phyloP scores from a whole-genome alignment of 257 asterid species.

The Solanum dulcamara region DNA sequence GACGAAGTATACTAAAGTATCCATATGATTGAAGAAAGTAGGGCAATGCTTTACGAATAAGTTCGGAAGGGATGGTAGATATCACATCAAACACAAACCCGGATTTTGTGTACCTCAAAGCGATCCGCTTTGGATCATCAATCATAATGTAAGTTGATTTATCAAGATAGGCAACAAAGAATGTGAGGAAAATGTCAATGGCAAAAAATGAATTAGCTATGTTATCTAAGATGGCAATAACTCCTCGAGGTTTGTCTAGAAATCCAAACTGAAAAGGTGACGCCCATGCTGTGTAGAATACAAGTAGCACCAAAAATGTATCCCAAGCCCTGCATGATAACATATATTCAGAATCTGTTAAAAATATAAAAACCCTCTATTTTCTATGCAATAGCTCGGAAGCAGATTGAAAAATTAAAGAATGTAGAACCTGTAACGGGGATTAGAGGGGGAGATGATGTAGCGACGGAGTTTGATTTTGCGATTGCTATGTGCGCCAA shows the following conservation, averaged over 20 bases:
- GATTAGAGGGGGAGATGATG: slow-evolving; percentile 41
- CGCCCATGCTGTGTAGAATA: slow-evolving; percentile 85
- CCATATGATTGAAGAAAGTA: slow-evolving; percentile 21
- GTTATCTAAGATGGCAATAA: slow-evolving; percentile 46
- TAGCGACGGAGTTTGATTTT: slow-evolving; percentile 28
- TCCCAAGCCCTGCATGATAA: slow-evolving; percentile 52
- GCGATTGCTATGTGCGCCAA: slow-evolving; percentile 41
- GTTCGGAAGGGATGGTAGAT: slow-evolving; percentile 56
- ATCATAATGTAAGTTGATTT: slow-evolving; percentile 41
- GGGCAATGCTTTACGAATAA: slow-evolving; percentile 30
- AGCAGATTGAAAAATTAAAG: too few relatives aligned
- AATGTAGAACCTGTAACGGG: slow-evolving; percentile 59
- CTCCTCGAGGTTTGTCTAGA: slow-evolving; percentile 26
- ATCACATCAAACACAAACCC: slow-evolving; percentile 58
- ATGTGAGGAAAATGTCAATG: slow-evolving; percentile 55
- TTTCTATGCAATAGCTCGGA: too few relatives aligned
- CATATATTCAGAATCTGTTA: neutral
- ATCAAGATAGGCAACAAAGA: slow-evolving; percentile 85
- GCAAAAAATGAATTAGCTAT: slow-evolving; percentile 50
- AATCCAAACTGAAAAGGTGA: slow-evolving; percentile 85
- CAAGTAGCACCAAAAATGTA: slow-evolving; percentile 38
- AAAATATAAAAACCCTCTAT: too few relatives aligned
- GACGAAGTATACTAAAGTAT: slow-evolving; percentile 61
- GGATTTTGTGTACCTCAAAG: slow-evolving; percentile 37
- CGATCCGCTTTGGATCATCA: slow-evolving; percentile 43